phyloP scores from a whole-genome alignment of 495 filamentous ascomycete species.

The Penicillium canariense region DNA sequence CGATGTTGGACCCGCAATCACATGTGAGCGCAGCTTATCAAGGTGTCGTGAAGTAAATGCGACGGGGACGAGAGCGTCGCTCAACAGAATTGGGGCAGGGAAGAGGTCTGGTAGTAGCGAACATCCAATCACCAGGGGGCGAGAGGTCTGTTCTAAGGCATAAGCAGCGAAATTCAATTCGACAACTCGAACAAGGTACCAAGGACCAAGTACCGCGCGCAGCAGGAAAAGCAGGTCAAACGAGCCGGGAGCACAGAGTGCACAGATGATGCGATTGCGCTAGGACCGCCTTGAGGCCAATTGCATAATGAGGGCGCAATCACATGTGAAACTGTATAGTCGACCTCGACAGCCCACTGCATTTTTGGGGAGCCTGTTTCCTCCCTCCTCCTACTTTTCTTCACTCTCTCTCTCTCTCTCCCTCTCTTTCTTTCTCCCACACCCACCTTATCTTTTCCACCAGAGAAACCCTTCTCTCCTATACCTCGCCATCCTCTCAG shows the following conservation, averaged over 20 bases:
- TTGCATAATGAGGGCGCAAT: constrained; percentile 28
- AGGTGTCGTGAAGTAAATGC: neutral
- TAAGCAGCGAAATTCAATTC: too few species aligned
- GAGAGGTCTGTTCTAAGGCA: too few species aligned
- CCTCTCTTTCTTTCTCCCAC: constrained; percentile 7
- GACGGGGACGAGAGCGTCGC: too few species aligned
- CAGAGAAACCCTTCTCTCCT: neutral
- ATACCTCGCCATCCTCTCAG: neutral
- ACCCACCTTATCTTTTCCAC: constrained; percentile 2
- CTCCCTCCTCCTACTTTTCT: neutral
- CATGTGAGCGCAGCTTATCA: constrained; percentile 32
- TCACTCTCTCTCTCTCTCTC: constrained; percentile 2
- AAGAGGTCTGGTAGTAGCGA: too few species aligned
- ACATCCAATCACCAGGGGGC: neutral
- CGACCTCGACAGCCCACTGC: constrained; percentile 2
- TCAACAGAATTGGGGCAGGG: too few species aligned
- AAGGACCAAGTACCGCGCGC: too few species aligned
- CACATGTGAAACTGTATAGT: constrained; percentile 33
- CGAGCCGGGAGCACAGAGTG: constrained; percentile 9
- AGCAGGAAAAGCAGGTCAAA: neutral
- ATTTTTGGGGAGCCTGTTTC: neutral
- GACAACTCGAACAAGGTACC: too few species aligned
- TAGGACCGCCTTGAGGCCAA: constrained; percentile 19
- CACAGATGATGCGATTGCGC: constrained; percentile 27
- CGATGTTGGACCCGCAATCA: constrained; percentile 41